A percentile compares a stretch with the other conserved stretches of the same genome.
Conservation (phyloP, 164 flowering plant species). For the Magnolia officinalis region DNA sequence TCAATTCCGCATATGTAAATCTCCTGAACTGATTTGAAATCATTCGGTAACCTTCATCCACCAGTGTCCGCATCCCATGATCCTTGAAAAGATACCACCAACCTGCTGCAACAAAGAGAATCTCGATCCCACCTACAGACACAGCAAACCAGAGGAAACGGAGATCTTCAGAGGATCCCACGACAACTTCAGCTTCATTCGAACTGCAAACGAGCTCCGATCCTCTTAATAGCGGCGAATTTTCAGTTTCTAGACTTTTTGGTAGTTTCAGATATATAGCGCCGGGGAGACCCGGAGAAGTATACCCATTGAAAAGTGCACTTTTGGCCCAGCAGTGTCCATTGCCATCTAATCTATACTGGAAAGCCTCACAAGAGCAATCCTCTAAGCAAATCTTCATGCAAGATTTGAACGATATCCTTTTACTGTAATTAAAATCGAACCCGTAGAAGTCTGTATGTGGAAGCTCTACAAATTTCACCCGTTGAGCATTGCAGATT, state of each 20-base stretch:
- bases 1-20: neutral
- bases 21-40: slow-evolving; percentile 1
- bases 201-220: neutral
- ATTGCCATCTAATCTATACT: slow-evolving; percentile 17
- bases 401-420: slow-evolving; percentile 16
- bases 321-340: slow-evolving; percentile 2
- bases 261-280: neutral
- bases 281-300: neutral
- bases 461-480: slow-evolving; percentile 22
- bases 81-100: slow-evolving; percentile 6
- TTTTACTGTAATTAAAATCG: slow-evolving; percentile 9
- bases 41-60: slow-evolving; percentile 8
- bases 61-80: slow-evolving; percentile 1
- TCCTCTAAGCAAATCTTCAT: neutral
- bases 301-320: neutral
- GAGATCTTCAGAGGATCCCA: neutral
- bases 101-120: slow-evolving; percentile 3
- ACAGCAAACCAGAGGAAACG: slow-evolving; percentile 1
- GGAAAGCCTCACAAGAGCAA: slow-evolving; percentile 16
- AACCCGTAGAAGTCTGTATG: slow-evolving; percentile 30
- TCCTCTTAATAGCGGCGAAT: neutral
- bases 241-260: neutral
- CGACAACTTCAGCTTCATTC: neutral
- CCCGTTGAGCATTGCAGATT: slow-evolving; percentile 16
- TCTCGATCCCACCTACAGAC: slow-evolving; percentile 15